phyloP scores from a whole-genome alignment of 345 rosid species.

The Populus davidiana region DNA sequence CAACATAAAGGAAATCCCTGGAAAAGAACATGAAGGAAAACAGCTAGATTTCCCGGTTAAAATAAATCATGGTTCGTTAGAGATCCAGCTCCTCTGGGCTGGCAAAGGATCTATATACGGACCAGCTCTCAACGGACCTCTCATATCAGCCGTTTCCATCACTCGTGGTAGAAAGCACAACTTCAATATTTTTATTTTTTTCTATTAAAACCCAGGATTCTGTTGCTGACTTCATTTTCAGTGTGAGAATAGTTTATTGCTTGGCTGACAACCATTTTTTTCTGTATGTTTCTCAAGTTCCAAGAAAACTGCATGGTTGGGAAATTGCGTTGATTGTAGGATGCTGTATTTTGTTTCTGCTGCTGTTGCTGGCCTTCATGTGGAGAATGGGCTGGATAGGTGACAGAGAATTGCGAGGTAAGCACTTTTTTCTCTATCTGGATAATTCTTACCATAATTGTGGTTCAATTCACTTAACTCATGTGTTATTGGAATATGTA shows the following conservation, averaged over 20 bases:
- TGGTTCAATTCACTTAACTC: no score
- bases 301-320: neutral
- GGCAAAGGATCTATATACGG: no score
- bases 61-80: no score
- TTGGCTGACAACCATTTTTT: neutral
- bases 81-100: no score
- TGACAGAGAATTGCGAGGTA: no score
- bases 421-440: no score
- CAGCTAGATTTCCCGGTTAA: no score
- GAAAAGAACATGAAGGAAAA: no score
- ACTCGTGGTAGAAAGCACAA: neutral
- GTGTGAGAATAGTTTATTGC: neutral
- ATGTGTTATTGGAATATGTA: no score
- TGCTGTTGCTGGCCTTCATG: neutral
- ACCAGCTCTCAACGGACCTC: neutral
- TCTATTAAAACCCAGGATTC: neutral
- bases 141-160: neutral
- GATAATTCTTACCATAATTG: no score
- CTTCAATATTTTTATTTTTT: no score
- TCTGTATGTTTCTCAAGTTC: neutral
- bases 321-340: neutral
- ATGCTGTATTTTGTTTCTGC: neutral
- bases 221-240: neutral
- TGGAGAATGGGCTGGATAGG: constrained; percentile 1
- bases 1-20: no score